Percentiles rank a stretch among this genome's conserved stretches.
Evolutionary conservation across 2,329 filamentous ascomycete genomes (phyloP).

Genomic region (Berkeleyomyces rouxiae): DNA sequence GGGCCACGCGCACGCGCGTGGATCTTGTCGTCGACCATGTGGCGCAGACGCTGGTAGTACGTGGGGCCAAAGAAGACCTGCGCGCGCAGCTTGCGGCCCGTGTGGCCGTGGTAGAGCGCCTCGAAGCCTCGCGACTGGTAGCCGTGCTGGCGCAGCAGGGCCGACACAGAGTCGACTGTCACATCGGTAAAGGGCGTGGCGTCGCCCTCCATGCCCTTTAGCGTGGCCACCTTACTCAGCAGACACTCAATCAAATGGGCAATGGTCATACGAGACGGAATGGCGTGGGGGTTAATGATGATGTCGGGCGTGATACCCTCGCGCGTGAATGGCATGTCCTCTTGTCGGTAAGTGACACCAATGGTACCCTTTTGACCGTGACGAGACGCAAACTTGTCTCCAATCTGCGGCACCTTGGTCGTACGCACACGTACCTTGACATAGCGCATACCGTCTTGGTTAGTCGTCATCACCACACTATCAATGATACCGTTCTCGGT

Average conservation of each 20-base stretch:
- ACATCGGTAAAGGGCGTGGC: slow-evolving; percentile 97
- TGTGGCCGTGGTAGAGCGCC: slow-evolving; percentile 98
- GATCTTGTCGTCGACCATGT: slow-evolving; percentile 99
- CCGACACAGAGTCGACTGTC: slow-evolving; percentile 84
- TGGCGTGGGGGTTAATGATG: slow-evolving; percentile 98
- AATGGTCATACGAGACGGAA: slow-evolving; percentile 99
- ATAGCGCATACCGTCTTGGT: slow-evolving; percentile 83
- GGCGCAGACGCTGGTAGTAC: slow-evolving; percentile 94
- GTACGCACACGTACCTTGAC: slow-evolving; percentile 96
- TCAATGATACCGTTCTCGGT: slow-evolving; percentile 97
- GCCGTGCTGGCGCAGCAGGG: slow-evolving; percentile 69
- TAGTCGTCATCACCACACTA: slow-evolving; percentile 83
- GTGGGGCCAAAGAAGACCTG: slow-evolving; percentile 96
- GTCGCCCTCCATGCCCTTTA: slow-evolving; percentile 90
- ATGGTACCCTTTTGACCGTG: slow-evolving; percentile 99
- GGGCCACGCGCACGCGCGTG: slow-evolving; percentile 95
- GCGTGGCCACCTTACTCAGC: slow-evolving; percentile 83
- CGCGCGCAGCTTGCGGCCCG: slow-evolving; percentile 77
- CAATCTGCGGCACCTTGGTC: slow-evolving; percentile 95
- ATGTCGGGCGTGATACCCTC: slow-evolving; percentile 88
- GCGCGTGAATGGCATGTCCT: slow-evolving; percentile 95
- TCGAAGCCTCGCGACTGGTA: slow-evolving; percentile 97
- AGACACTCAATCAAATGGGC: slow-evolving; percentile 99
- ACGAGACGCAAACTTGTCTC: slow-evolving; percentile 97
- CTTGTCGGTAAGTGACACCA: slow-evolving; percentile 91